Conservation (phyloP, 192 early-diverging fungal genomes). For the Rhizophagus sp. region DNA sequence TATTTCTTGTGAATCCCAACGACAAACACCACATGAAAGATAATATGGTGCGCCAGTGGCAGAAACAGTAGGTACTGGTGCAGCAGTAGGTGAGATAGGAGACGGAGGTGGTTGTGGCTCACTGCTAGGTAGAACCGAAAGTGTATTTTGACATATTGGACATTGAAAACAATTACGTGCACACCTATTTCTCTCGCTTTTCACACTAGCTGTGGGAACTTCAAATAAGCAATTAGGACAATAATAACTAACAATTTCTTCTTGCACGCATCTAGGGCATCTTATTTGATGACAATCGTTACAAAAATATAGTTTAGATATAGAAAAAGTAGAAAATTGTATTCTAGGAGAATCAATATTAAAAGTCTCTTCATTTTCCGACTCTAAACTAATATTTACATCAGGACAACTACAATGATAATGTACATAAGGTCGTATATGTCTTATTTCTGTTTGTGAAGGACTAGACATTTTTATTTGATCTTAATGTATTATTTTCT, state of each 20-base stretch:
- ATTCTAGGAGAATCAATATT: constrained; percentile 33
- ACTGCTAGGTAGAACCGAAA: constrained; percentile 70
- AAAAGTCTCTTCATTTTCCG: constrained; percentile 12
- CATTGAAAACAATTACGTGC: constrained; percentile 94
- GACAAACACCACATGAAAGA: constrained; percentile 83
- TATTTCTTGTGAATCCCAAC: constrained; percentile 92
- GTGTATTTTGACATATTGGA: constrained; percentile 79
- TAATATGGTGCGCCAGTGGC: constrained; percentile 57
- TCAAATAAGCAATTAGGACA: constrained; percentile 98
- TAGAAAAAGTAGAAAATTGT: constrained; percentile 44
- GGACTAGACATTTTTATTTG: background rate
- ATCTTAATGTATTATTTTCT: too few species aligned
- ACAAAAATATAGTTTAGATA: constrained; percentile 85
- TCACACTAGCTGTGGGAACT: constrained; percentile 93
- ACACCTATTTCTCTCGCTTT: constrained; percentile 94
- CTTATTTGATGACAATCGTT: constrained; percentile 79
- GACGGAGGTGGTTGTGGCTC: constrained; percentile 22
- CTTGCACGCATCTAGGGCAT: constrained; percentile 80
- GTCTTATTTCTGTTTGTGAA: background rate
- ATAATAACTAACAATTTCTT: constrained; percentile 88
- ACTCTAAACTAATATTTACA: background rate
- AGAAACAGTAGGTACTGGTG: constrained; percentile 27
- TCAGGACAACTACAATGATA: constrained; percentile 41
- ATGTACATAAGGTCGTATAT: constrained; percentile 35
- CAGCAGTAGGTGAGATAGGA: constrained; percentile 6